Evolutionary conservation across 2,329 filamentous ascomycete species (phyloP), one percentile per base, ranked within the genome.

Genomic region (Aspergillus ochraceus): DNA sequence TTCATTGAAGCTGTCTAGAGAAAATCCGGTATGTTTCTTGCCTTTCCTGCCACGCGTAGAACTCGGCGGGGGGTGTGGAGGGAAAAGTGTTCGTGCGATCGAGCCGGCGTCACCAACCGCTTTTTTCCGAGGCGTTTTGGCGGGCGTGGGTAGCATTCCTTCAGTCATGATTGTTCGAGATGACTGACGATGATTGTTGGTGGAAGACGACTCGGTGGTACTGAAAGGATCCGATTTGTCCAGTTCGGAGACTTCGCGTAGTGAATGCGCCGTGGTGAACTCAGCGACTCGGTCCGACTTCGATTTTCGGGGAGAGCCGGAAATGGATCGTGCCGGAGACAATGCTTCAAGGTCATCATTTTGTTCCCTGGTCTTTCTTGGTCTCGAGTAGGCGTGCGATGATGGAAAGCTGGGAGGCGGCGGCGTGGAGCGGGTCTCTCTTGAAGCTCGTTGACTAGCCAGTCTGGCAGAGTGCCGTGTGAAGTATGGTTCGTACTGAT

Each of bases 71-170:
- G 74, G 75, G 61, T 80, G 80, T 64, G 73, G 76, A 62, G 80
- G 81, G 69, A 86, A 86, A 29, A 86, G 73, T 29, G 82, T 76
- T 60, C 85, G 83, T 29, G 84, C 81, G 39, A 83, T 80, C 5
- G 78, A 71, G 53, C 78, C 75, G 54, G 82, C 68, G 59, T 81
- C 76, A 14, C 73, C 68, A 22, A 80, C 68, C 3, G 76, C 70
- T 64, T 83, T 84, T 75, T 86, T 87, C 67, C 79, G 79, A 10
- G 86, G 86, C 10, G 86, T 88, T 73, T 88, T 88, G 49, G 81
- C 80, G 19, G 86, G 86, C 22, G 86, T 88, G 2, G 84, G 85
- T 17, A 88, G 77, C 79, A 86, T 83, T 53, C 74, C 76, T 54
- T 70, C 69, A 49, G 74, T 69, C 56, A 73, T 74, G 32, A 62